Base-by-base conservation (phyloP, 768 basidiomycete species). In the Leccinellum rugosiceps region DNA sequence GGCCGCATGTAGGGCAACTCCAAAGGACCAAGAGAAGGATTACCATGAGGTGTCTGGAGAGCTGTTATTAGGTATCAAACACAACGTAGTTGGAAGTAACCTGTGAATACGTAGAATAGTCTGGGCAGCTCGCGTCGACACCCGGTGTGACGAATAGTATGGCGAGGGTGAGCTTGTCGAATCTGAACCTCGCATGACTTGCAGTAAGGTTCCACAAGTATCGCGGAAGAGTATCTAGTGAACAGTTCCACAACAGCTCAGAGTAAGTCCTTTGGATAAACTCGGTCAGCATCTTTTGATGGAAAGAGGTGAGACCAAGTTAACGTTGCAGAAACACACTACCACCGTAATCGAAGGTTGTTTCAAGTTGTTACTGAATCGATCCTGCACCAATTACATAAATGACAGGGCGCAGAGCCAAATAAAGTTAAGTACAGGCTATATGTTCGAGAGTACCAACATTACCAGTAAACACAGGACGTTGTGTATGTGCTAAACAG, bases 1-100 rank as follows among this genome's bases (percentile, higher is more conserved):
- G 88, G 89, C 28, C 89, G 76, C 88, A 91, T 91, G 68, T 75
- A 87, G 14, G 90, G 89, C 56, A 90, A 71, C 4, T 74, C 76
- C 58, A 90, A 71, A 23, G 83, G 79, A 13, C 89, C 89, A 6
- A 71, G 67, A 3, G 88, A 90, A 35, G 75, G 75, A 34, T 77
- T 77, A 2, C 83, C 86, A 65, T 88, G 88, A 28, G 85, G 80
- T 14, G 58, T 74, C 86, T 88, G 55, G 38, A 55, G 21, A 15
- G 31, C 55, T 17, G 32, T 28, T 25, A 43, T 54, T 26, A 21
- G n/a, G 19, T 3, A 23, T 52, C n/a, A 23, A 44, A 48, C 8
- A 32, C 30, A 35, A 23, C 45, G 17, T 35, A n/a, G n/a, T 28
- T 6, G 21, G 32, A 53, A 64, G 43, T 45, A 56, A 78, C 85